phyloP scores from a whole-genome alignment of 129 eudicot species.

The Artemisia tridentata region DNA sequence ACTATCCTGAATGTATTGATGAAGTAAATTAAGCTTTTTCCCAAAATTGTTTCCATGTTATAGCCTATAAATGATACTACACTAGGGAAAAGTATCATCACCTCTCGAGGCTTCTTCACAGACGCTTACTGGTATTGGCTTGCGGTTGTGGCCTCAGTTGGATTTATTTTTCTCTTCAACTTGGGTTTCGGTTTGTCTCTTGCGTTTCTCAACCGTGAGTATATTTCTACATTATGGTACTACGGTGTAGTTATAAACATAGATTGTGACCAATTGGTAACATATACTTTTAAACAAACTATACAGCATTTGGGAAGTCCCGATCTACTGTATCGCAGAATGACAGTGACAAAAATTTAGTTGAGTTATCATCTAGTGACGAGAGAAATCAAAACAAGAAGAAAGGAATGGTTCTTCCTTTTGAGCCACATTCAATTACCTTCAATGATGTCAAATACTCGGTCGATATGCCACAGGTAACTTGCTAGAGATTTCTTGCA shows the following conservation, averaged over 20 bases:
- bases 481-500: background rate
- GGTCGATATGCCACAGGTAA: conserved; percentile 88
- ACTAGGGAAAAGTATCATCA: conserved; percentile 45
- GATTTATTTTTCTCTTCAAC: conserved; percentile 53
- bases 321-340: conserved; percentile 48
- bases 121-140: conserved; percentile 78
- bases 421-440: conserved; percentile 76
- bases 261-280: conserved; percentile 8
- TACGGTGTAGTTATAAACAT: background rate
- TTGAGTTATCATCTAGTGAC: conserved; percentile 29
- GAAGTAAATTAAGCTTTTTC: conserved; percentile 11
- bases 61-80: conserved; percentile 22
- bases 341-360: conserved; percentile 12
- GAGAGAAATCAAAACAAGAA: conserved; percentile 28
- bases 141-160: conserved; percentile 46
- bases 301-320: conserved; percentile 59
- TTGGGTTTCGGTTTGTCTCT: conserved; percentile 44
- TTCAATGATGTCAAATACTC: conserved; percentile 76
- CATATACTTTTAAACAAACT: background rate
- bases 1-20: background rate
- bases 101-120: conserved; percentile 58
- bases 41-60: background rate
- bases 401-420: conserved; percentile 80
- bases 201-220: conserved; percentile 55
- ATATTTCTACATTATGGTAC: conserved; percentile 1